phyloP scores from a whole-genome alignment of 2,329 filamentous ascomycete species.

The Ophiostoma sp. region DNA sequence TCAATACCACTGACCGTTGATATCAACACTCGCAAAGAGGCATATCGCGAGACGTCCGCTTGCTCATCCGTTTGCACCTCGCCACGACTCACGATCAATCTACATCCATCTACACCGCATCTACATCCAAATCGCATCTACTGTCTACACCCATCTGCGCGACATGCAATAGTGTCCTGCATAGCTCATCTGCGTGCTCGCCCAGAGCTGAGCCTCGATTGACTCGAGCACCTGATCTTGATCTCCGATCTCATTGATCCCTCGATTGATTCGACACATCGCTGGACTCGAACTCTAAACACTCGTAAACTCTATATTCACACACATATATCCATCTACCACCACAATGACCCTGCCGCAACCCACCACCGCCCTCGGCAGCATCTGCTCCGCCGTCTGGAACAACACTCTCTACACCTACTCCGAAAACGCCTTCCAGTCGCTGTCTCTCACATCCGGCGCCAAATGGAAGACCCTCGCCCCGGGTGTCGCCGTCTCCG shows the following conservation, averaged over 20 bases:
- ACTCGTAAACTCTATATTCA: neutral
- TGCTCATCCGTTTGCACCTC: neutral
- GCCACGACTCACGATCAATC: neutral
- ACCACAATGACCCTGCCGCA: slow-evolving; percentile 62
- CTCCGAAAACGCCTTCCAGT: slow-evolving; percentile 68
- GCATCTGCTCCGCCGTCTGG: slow-evolving; percentile 76
- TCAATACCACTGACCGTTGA: too few relatives aligned
- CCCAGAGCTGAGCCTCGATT: slow-evolving; percentile 14
- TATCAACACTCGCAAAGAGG: too few relatives aligned
- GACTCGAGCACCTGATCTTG: neutral
- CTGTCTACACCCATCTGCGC: neutral
- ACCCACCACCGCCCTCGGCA: slow-evolving; percentile 63
- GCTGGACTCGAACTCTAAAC: neutral
- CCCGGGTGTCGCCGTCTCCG: slow-evolving; percentile 64
- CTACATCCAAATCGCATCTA: neutral
- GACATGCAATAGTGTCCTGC: slow-evolving; percentile 11
- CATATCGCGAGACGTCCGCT: too few relatives aligned
- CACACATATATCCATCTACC: neutral
- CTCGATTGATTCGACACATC: slow-evolving; percentile 7
- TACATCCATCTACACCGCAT: neutral
- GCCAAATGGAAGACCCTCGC: slow-evolving; percentile 65
- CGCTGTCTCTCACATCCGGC: slow-evolving; percentile 61
- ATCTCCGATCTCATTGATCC: neutral
- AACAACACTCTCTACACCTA: slow-evolving; percentile 82
- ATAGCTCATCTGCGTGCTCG: neutral